Conservation (phyloP, 2,329 filamentous ascomycete species). For the Hymenoscyphus albidus region DNA sequence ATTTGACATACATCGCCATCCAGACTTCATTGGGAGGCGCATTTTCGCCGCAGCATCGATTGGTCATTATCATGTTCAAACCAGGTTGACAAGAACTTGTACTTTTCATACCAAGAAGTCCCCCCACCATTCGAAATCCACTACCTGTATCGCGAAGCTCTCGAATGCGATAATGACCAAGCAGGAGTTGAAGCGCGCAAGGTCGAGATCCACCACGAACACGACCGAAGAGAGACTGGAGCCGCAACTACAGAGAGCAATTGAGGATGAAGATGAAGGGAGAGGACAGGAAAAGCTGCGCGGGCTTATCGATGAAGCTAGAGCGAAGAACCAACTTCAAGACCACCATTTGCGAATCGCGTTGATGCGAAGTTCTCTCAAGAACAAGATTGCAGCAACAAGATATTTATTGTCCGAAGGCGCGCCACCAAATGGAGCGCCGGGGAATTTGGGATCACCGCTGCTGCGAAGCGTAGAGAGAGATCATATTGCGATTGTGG, state of each 20-base stretch:
- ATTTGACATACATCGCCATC: background rate
- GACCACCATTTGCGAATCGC: conserved; percentile 27
- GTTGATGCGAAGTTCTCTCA: conserved; percentile 28
- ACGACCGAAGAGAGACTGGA: conserved; percentile 26
- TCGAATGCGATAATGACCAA: conserved; percentile 6
- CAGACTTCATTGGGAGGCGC: background rate
- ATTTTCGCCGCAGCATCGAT: background rate
- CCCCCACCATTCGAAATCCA: background rate
- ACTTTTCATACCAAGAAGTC: background rate
- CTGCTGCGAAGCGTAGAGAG: conserved; percentile 26
- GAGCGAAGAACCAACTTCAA: conserved; percentile 21
- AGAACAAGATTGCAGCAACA: conserved; percentile 24
- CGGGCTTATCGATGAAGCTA: conserved; percentile 22
- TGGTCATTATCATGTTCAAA: background rate
- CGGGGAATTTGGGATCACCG: conserved; percentile 24
- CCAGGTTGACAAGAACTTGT: background rate
- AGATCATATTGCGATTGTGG: conserved; percentile 26
- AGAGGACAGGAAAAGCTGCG: conserved; percentile 25
- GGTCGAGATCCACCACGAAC: conserved; percentile 23
- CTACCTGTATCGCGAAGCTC: background rate
- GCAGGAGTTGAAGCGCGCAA: conserved; percentile 9
- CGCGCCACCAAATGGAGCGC: conserved; percentile 23
- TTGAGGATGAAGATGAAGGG: conserved; percentile 26
- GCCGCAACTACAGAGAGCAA: conserved; percentile 26
- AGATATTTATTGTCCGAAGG: conserved; percentile 25